Base-by-base conservation (phyloP, 2,329 filamentous ascomycete species). In the Aotearoamyces nothofagi region DNA sequence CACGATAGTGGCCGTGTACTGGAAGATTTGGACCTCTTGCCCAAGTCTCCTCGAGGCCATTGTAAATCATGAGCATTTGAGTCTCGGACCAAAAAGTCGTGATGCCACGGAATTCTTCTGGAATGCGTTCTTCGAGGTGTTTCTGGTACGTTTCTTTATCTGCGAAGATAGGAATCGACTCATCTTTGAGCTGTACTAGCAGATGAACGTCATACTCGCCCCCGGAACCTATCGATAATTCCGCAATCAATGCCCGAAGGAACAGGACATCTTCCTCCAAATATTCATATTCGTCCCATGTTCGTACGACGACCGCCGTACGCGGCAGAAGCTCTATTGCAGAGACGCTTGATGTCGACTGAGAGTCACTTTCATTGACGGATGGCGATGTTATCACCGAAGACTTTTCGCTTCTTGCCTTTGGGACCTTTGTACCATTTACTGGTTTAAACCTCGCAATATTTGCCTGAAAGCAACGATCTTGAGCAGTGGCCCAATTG, bases 31-130 rank as follows among this genome's bases (percentile, higher is more conserved):
- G 66, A 1, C 69, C 70, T 10, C 66, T 61, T 24, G 58, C 57
- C 52, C 74, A 84, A 25, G 79, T 70, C 37, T 92, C 82, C 45
- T 82, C 76, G 15, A 93, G 74, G 27, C 79, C 82, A 29, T 90
- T 79, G 53, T 96, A 98, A 42, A 92, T 66, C 33, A 84, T 69
- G 30, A 78, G 64, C 84, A 96, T 94, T 53, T 94, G 84, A 14
- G 78, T 77, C 52, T 92, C 84, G 1, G 82, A 90, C 90, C 90
- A 98, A 5, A 96, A 64, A 0, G 81, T 92, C 12, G 80, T 80
- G 47, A 98, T 74, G 26, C 81, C 81, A 40, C 69, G 77, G 55
- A 98, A 94, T 47, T 98, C 90, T 39, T 72, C 64, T 0, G 90
- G 80, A 9, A 87, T 66, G 15, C 69, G 67, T 27, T 78, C 69